Evolutionary conservation across 2,329 filamentous ascomycete species (phyloP).

Genomic region (Macrophomina tecta): DNA sequence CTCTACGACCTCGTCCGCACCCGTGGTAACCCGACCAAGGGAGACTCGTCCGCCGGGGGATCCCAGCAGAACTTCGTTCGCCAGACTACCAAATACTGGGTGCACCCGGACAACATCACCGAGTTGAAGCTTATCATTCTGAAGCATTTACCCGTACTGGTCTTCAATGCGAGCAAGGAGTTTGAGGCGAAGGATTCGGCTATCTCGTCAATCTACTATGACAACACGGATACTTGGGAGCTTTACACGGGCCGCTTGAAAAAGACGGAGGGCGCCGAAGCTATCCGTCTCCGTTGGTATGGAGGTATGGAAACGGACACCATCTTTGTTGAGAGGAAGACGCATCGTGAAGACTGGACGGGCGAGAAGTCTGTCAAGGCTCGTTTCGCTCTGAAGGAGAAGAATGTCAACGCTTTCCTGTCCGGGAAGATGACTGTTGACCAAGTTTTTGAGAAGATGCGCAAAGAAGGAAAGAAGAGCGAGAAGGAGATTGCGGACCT

Average conservation of each 20-base stretch:
- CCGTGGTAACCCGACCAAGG: conserved; percentile 87
- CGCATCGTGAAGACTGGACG: conserved; percentile 98
- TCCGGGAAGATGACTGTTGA: conserved; percentile 82
- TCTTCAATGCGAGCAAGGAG: conserved; percentile 97
- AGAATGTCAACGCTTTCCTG: conserved; percentile 93
- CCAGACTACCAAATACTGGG: conserved; percentile 99
- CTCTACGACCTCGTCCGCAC: conserved; percentile 95
- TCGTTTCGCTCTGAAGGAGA: conserved; percentile 93
- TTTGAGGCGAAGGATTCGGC: conserved; percentile 90
- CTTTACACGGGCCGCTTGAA: conserved; percentile 92
- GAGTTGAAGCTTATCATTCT: conserved; percentile 97
- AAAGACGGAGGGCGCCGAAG: conserved; percentile 97
- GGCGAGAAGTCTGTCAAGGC: conserved; percentile 99
- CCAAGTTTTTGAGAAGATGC: conserved; percentile 93
- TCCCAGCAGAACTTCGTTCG: conserved; percentile 94
- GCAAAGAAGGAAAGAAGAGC: conserved; percentile 92
- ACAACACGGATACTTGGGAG: conserved; percentile 93
- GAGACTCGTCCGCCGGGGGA: conserved; percentile 89
- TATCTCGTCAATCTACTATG: conserved; percentile 98
- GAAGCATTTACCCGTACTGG: conserved; percentile 94
- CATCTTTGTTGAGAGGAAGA: conserved; percentile 97
- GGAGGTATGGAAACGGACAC: conserved; percentile 94
- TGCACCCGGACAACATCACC: conserved; percentile 97
- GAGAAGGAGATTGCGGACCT: conserved; percentile 90
- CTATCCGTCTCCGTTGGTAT: conserved; percentile 96